Base-by-base conservation (phyloP, 2,329 filamentous ascomycete genomes). In the Nemania sp. region DNA sequence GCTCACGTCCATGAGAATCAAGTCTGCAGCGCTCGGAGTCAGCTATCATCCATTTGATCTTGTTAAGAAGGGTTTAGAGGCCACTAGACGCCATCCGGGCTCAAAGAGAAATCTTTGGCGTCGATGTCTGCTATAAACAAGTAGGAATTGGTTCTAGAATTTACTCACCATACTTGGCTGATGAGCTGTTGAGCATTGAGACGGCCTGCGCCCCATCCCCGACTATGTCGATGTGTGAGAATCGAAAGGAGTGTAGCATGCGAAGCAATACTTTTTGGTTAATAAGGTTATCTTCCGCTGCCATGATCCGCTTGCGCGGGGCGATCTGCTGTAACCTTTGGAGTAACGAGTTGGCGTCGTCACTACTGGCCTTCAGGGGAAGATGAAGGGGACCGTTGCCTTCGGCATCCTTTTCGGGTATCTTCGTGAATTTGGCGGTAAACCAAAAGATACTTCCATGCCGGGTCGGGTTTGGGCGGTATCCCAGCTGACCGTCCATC, bases 191-290 rank as follows among this genome's bases (percentile, higher is more conserved):
- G 15, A 56, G n/a, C 47, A 50, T 50, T 6, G 46, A 21, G 12
- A 60, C 46, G n/a, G 57, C 57, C 46, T 60, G 46, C n/a, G 51
- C 52, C 1, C 57, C 57, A 39, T 60, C 55, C 6, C 20, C 35
- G 7, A 45, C 57, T 5, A 60, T n/a, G 21, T 60, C 57, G 40
- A 60, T 49, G 13, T 60, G 25, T 13, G 52, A 29, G 17, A 60
- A 49, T 15, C 52, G 46, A 39, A 51, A 60, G 15, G 51, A 47
- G 32, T 37, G 39, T n/a, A 60, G 39, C 17, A 51, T 54, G 20
- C 57, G 57, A n/a, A 51, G 12, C 20, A 60, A 46, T 10, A 60
- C 57, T 40, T 60, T 55, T 34, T 60, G 57, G 21, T 60, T 60
- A 6, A 60, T 60, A 12, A 56, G 32, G 20, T 60, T 60, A 11